These are phyloP conservation scores for Fusarium gaditjirri DNA, from an alignment of 2,329 filamentous ascomycete genomes.

Conservation along the genomic window DNA sequence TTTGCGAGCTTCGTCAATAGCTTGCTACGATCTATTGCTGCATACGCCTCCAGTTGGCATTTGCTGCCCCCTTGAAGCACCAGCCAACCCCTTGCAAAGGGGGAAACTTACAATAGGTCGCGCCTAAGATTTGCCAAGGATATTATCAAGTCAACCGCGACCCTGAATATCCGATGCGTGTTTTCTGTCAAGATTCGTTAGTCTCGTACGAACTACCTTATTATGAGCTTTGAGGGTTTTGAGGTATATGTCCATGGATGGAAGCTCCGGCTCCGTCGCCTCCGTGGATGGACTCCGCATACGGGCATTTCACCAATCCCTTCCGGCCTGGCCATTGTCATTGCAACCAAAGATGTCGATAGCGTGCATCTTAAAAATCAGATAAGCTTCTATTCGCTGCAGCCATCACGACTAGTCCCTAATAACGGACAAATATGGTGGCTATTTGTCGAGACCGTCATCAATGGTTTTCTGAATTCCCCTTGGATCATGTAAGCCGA, in stretches of 20 bases:
- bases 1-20: conserved; percentile 14
- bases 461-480: neutral
- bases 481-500: conserved; percentile 29
- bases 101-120: conserved; percentile 25
- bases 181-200: conserved; percentile 11
- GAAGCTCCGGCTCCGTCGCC: conserved; percentile 15
- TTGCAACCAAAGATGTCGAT: conserved; percentile 23
- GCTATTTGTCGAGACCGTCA: conserved; percentile 11
- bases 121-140: conserved; percentile 35
- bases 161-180: neutral
- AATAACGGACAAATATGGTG: neutral
- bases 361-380: conserved; percentile 6
- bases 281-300: conserved; percentile 19
- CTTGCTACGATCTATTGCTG: conserved; percentile 8
- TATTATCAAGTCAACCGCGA: conserved; percentile 4
- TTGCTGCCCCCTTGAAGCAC: conserved; percentile 38
- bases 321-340: conserved; percentile 23
- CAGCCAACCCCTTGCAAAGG: conserved; percentile 38
- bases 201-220: neutral
- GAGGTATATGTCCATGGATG: neutral
- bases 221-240: neutral
- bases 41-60: conserved; percentile 36
- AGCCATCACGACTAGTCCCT: conserved; percentile 20
- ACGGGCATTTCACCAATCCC: conserved; percentile 10
- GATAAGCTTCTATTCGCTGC: conserved; percentile 13